These are phyloP conservation scores for Kodamaea jinghongensis DNA, from an alignment of 805 yeast genomes.

Conservation along the genomic window DNA sequence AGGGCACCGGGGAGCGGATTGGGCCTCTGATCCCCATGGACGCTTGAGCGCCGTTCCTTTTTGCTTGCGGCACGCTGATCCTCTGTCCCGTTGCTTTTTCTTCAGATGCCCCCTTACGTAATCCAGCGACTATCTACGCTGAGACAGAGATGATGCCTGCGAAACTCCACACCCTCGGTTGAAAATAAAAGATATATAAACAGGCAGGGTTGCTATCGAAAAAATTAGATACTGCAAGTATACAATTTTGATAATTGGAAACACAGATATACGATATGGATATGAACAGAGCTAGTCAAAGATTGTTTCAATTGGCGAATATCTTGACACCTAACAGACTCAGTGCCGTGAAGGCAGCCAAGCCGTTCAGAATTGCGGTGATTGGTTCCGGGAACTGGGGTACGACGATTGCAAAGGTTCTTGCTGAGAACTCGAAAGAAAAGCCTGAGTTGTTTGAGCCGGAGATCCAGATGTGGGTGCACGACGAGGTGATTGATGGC, in stretches of 20 bases:
- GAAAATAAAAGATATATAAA: conserved; percentile 1
- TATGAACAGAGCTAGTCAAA: conserved; percentile 12
- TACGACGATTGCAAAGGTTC: conserved; percentile 44
- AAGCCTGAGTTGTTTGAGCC: conserved; percentile 38
- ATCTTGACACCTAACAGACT: conserved; percentile 21
- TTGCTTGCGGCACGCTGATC: too few relatives aligned
- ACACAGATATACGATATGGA: not conserved
- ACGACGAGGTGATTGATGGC: conserved; percentile 41
- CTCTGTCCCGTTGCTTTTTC: too few relatives aligned
- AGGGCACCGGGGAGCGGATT: too few relatives aligned
- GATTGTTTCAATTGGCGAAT: conserved; percentile 30
- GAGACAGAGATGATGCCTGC: not conserved
- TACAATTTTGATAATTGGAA: conserved; percentile 4
- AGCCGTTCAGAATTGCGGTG: conserved; percentile 38
- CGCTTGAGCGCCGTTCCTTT: too few relatives aligned
- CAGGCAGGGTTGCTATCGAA: too few relatives aligned
- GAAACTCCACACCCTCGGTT: conserved; percentile 1
- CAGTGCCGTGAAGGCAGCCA: conserved; percentile 9
- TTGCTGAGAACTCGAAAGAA: conserved; percentile 42
- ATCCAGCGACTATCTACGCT: not conserved
- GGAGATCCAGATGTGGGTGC: conserved; percentile 46
- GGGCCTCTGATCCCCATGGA: too few relatives aligned
- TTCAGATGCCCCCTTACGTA: not conserved
- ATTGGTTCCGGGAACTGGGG: conserved; percentile 51
- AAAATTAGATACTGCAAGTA: not conserved